Evolutionary conservation across 305 asterid genomes (phyloP).

Genomic region (Fraxinus angustifolia): DNA sequence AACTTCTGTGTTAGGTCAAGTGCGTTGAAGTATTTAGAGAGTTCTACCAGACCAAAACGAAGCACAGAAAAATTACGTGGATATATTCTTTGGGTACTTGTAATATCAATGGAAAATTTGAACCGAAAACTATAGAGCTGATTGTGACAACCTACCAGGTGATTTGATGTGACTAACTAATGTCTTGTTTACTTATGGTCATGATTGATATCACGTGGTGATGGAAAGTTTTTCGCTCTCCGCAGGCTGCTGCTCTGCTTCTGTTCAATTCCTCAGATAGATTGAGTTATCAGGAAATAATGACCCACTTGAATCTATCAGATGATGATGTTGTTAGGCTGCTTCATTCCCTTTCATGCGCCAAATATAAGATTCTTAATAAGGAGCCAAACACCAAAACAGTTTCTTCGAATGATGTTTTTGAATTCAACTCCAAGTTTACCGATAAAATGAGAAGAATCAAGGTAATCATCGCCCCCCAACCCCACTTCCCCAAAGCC

Average conservation of each 20-base stretch:
- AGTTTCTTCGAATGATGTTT: conserved; percentile 69
- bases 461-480: conserved; percentile 47
- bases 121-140: conserved; percentile 76
- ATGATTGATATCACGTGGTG: background rate
- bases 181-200: conserved; percentile 6
- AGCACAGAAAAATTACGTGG: conserved; percentile 89
- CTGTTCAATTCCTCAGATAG: conserved; percentile 79
- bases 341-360: conserved; percentile 96
- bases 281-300: conserved; percentile 84
- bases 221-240: conserved; percentile 16
- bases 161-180: conserved; percentile 5
- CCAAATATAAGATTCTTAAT: conserved; percentile 74
- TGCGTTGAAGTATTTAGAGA: conserved; percentile 90
- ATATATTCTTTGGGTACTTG: conserved; percentile 96
- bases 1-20: conserved; percentile 51
- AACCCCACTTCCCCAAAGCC: background rate
- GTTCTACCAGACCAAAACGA: conserved; percentile 93
- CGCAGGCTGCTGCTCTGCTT: conserved; percentile 81
- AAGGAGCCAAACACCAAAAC: conserved; percentile 89
- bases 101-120: conserved; percentile 81
- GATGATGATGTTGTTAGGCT: conserved; percentile 93
- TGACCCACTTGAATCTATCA: conserved; percentile 73
- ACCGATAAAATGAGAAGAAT: conserved; percentile 93
- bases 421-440: conserved; percentile 83
- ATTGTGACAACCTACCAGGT: conserved; percentile 94